A percentile compares a stretch with the other conserved stretches of the same genome.
These are phyloP conservation scores for Cronartium quercuum DNA, from an alignment of 1,284 basidiomycete genomes.

Conservation along the genomic window DNA sequence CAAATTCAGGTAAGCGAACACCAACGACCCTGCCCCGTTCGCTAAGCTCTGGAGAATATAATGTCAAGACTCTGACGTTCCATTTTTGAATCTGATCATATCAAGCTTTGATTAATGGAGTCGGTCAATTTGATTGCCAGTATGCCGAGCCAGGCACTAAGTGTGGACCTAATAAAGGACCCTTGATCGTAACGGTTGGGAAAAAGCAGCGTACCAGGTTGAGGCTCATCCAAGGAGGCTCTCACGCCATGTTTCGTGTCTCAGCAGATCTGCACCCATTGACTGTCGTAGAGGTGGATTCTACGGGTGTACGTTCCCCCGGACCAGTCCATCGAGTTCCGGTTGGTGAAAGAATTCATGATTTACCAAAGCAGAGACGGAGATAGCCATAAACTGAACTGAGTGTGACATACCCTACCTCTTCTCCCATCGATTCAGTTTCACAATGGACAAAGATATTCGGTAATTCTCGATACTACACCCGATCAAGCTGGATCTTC, in stretches of 20 bases:
- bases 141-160: background rate
- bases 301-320: slow-evolving; percentile 7
- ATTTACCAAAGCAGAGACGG: no score
- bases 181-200: background rate
- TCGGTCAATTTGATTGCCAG: slow-evolving; percentile 25
- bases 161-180: background rate
- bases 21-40: no score
- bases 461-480: slow-evolving; percentile 41
- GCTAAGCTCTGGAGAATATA: background rate
- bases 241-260: slow-evolving; percentile 44
- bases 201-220: slow-evolving; percentile 53
- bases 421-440: slow-evolving; percentile 20
- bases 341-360: background rate
- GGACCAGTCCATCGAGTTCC: slow-evolving; percentile 42
- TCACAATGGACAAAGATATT: slow-evolving; percentile 44
- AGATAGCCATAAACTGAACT: no score
- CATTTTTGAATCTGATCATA: slow-evolving; percentile 45
- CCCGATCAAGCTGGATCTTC: slow-evolving; percentile 15
- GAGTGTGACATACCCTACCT: no score
- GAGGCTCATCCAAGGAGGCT: slow-evolving; percentile 52
- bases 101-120: slow-evolving; percentile 25
- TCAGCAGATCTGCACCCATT: slow-evolving; percentile 43
- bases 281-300: slow-evolving; percentile 36
- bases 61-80: slow-evolving; percentile 51
- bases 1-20: slow-evolving; percentile 49